Evolutionary conservation across 108 stramenopile species (phyloP).

Genomic region (Cyclotella sp.): DNA sequence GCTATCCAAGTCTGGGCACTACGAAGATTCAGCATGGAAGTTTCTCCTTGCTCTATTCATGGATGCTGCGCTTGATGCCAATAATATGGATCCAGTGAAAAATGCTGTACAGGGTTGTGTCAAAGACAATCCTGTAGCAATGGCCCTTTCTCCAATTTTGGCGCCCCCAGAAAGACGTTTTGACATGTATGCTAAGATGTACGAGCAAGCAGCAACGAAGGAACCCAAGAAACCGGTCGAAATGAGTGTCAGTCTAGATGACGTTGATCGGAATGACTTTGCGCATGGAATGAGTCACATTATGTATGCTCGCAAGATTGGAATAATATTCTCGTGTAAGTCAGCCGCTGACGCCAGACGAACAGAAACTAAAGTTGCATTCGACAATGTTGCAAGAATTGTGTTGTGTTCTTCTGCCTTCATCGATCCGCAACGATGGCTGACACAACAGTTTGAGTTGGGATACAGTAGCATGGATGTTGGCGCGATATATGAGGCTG

Average conservation of each 20-base stretch:
- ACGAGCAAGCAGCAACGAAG: background rate
- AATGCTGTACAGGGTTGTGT: background rate
- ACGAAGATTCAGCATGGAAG: background rate
- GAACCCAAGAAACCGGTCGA: background rate
- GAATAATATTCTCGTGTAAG: background rate
- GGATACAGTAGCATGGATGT: background rate
- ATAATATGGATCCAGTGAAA: background rate
- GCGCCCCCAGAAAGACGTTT: background rate
- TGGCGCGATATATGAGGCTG: background rate
- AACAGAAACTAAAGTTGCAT: background rate
- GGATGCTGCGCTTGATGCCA: background rate
- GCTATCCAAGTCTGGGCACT: background rate
- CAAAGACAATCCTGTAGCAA: background rate
- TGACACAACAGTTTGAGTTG: background rate
- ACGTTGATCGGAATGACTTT: background rate
- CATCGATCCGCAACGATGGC: background rate
- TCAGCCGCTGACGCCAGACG: background rate
- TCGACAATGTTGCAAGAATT: background rate
- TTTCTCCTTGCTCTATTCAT: background rate
- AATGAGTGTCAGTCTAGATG: background rate
- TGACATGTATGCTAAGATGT: background rate
- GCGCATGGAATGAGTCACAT: background rate
- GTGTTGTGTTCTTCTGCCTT: background rate
- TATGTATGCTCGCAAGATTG: background rate
- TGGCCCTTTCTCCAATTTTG: background rate